phyloP scores from a whole-genome alignment of 345 rosid species.

The Gossypioides kirkii region DNA sequence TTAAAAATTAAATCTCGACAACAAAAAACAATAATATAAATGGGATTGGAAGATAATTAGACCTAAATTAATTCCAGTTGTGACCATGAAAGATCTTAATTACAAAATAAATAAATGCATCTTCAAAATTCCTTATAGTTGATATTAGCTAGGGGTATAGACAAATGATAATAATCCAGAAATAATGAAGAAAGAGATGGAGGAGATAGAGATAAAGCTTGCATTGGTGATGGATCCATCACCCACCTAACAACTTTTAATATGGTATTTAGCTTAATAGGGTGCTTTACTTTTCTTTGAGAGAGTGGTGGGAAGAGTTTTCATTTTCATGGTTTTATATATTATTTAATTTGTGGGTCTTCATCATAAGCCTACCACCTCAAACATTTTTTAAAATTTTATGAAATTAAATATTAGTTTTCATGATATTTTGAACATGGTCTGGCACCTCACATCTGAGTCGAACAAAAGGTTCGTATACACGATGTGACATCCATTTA shows the following conservation, averaged over 20 bases:
- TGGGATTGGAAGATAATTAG: no score
- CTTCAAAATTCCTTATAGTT: background rate
- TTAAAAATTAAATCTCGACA: no score
- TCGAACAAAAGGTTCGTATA: no score
- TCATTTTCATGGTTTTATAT: background rate
- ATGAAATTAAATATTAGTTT: no score
- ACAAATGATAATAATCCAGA: background rate
- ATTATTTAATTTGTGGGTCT: background rate
- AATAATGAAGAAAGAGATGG: background rate
- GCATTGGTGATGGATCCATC: background rate
- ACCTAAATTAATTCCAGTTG: no score
- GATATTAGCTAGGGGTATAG: background rate
- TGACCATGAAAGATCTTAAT: no score
- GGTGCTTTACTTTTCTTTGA: background rate
- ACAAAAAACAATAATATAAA: no score
- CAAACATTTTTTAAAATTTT: no score
- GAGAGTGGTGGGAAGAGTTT: background rate
- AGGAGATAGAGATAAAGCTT: background rate
- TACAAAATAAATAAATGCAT: background rate
- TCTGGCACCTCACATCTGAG: no score
- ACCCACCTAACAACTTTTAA: constrained; percentile 1
- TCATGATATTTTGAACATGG: no score
- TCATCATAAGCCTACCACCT: background rate
- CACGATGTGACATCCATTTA: no score
- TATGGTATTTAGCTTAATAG: background rate